Evolutionary conservation across 345 rosid genomes (phyloP).

Genomic region (Eucalyptus rudis): DNA sequence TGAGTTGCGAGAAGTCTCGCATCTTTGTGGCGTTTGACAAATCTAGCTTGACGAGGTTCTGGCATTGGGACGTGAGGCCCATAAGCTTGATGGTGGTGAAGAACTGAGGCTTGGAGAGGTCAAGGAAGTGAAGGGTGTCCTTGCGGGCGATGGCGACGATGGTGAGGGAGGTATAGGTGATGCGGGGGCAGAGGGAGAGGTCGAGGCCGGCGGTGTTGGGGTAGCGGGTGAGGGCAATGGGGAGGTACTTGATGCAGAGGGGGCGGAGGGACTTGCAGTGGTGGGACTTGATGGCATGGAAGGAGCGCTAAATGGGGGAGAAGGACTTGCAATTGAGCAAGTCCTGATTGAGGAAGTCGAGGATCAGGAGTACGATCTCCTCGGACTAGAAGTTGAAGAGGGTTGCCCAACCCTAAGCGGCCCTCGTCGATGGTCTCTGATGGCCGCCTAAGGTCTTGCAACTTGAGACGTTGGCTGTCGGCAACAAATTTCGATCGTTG

Average conservation of each 20-base stretch:
- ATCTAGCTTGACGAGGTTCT: constrained; percentile 31
- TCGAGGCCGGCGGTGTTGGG: constrained; percentile 22
- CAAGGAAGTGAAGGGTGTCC: constrained; percentile 14
- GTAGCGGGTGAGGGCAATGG: constrained; percentile 24
- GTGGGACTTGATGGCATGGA: constrained; percentile 21
- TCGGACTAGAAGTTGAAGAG: constrained; percentile 32
- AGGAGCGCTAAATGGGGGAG: constrained; percentile 35
- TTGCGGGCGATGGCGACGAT: constrained; percentile 4
- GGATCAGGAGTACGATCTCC: constrained; percentile 31
- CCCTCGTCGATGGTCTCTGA: fast-evolving
- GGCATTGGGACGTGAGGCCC: constrained; percentile 18
- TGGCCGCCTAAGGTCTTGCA: fast-evolving
- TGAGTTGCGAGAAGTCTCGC: background rate
- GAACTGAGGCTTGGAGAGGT: constrained; percentile 37
- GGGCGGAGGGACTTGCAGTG: constrained; percentile 38
- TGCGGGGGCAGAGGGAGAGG: constrained; percentile 44
- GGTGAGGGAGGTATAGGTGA: constrained; percentile 17
- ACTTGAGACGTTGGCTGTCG: fast-evolving
- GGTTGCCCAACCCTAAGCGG: too few species aligned
- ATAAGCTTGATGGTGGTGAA: constrained; percentile 20
- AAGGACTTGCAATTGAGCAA: constrained; percentile 38
- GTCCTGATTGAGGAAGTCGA: constrained; percentile 25
- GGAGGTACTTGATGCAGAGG: constrained; percentile 34
- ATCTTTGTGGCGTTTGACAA: constrained; percentile 29
- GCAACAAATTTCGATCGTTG: fast-evolving